Evolutionary conservation across 2,329 filamentous ascomycete species (phyloP).

Genomic region (Alternaria longipes): DNA sequence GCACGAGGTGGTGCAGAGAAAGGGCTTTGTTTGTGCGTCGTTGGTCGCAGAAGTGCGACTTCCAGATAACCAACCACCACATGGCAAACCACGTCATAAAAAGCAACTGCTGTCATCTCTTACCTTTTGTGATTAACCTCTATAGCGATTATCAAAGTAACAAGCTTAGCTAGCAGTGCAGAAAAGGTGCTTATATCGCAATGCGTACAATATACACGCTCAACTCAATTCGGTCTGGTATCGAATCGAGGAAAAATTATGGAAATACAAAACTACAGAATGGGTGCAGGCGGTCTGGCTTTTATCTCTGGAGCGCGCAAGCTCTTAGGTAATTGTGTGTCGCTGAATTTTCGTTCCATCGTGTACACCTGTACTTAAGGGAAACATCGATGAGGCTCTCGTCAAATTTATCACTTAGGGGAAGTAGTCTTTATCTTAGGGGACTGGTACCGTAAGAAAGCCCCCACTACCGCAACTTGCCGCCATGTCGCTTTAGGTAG

Average conservation of each 20-base stretch:
- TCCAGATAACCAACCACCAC: background rate
- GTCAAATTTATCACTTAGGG: slow-evolving; percentile 43
- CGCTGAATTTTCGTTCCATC: slow-evolving; percentile 36
- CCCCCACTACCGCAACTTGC: slow-evolving; percentile 1
- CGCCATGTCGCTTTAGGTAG: slow-evolving; percentile 34
- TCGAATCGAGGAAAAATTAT: slow-evolving; percentile 1
- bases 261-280: slow-evolving; percentile 4
- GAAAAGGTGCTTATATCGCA: background rate
- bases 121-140: background rate
- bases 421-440: slow-evolving; percentile 35
- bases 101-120: background rate
- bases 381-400: slow-evolving; percentile 34
- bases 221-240: background rate
- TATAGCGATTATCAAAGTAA: background rate
- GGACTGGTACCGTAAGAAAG: slow-evolving; percentile 19
- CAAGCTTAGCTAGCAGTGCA: background rate
- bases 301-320: slow-evolving; percentile 41
- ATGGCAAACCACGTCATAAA: background rate
- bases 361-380: slow-evolving; percentile 47
- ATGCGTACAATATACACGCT: slow-evolving; percentile 2
- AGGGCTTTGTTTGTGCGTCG: slow-evolving; percentile 8
- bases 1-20: background rate
- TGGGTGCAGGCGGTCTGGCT: slow-evolving; percentile 31
- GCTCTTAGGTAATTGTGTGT: slow-evolving; percentile 49
- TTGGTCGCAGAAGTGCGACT: background rate